Base-by-base conservation (phyloP, 768 basidiomycete species). In the Paxillus involutus region DNA sequence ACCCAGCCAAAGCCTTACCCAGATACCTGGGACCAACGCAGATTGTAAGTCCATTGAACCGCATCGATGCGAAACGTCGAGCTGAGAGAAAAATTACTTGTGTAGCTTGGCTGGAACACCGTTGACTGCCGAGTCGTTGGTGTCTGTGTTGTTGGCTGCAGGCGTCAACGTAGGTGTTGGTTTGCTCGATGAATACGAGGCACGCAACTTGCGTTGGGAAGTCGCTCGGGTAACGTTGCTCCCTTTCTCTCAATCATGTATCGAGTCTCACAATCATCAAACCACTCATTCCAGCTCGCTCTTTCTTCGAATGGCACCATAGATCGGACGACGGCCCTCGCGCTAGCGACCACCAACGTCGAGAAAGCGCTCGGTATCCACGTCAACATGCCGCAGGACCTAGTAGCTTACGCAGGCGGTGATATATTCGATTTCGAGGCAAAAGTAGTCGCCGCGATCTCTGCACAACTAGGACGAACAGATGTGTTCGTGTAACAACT, bases 71-170 rank as follows among this genome's bases (percentile, higher is more conserved):
- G 21, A 21, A 21, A 21, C 21, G 21, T 21, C 3, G 21, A 6
- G 19, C 39, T 40, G n/a, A 39, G 6, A 13, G 19, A 19, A 55
- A 32, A 45, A n/a, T 14, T 1, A 4, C 12, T 29, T 43, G 26
- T 16, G 42, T 17, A 83, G 86, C 65, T 68, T 84, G 39, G 82
- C 88, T 24, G 91, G 92, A 1, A 85, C 85, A 1, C 92, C 92
- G 0, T 64, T 86, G 17, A 77, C 84, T 5, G 69, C 75, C 17
- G 74, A 86, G 6, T 85, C 80, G 1, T 71, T 83, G 0, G 68
- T 88, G 9, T 75, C 76, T 6, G 75, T 70, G 2, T 74, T 94
- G 32, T 68, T 87, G 12, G 66, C 75, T 5, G 76, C 83, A 29
- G 81, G 83, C 6, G 84, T 94, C 3, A 82, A 82, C 17, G 81